These are phyloP conservation scores for Penicillium diatomitis DNA, from an alignment of 495 filamentous ascomycete genomes.

Conservation along the genomic window DNA sequence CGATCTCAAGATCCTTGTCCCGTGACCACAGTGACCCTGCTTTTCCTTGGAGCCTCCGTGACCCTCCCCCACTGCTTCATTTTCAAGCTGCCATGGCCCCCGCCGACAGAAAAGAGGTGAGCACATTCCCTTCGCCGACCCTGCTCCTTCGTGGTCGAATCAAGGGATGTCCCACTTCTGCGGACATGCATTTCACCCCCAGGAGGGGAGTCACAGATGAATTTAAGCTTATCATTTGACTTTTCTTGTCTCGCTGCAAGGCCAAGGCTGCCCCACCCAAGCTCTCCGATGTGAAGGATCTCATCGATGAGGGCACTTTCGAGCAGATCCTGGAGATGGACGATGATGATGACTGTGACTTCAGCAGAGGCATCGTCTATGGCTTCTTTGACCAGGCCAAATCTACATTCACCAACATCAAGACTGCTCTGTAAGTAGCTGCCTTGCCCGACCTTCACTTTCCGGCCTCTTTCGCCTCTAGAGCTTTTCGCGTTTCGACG, in stretches of 20 bases:
- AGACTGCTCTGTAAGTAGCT: slow-evolving; percentile 62
- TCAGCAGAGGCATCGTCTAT: slow-evolving; percentile 76
- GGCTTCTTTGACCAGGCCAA: slow-evolving; percentile 92
- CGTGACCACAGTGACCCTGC: slow-evolving; percentile 3
- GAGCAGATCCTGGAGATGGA: slow-evolving; percentile 97
- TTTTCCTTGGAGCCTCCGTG: not conserved
- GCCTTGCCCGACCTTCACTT: not conserved
- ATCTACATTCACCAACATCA: slow-evolving; percentile 79
- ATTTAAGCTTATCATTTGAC: too few relatives aligned
- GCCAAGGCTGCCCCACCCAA: slow-evolving; percentile 38
- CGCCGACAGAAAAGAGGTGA: slow-evolving; percentile 19
- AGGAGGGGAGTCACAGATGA: too few relatives aligned
- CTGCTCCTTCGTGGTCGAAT: too few relatives aligned
- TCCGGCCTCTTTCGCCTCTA: too few relatives aligned
- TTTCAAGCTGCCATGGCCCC: not conserved
- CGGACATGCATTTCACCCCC: not conserved
- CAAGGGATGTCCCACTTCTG: too few relatives aligned
- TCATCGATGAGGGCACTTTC: slow-evolving; percentile 72
- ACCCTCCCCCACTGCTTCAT: not conserved
- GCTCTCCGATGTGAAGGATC: slow-evolving; percentile 51
- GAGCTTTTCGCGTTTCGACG: too few relatives aligned
- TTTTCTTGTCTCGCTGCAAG: not conserved
- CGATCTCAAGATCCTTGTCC: not conserved
- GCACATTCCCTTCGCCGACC: slow-evolving; percentile 1
- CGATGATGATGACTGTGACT: slow-evolving; percentile 69